Base-by-base conservation (phyloP, 805 yeast genomes). In the Metschnikowia aberdeeniae region DNA sequence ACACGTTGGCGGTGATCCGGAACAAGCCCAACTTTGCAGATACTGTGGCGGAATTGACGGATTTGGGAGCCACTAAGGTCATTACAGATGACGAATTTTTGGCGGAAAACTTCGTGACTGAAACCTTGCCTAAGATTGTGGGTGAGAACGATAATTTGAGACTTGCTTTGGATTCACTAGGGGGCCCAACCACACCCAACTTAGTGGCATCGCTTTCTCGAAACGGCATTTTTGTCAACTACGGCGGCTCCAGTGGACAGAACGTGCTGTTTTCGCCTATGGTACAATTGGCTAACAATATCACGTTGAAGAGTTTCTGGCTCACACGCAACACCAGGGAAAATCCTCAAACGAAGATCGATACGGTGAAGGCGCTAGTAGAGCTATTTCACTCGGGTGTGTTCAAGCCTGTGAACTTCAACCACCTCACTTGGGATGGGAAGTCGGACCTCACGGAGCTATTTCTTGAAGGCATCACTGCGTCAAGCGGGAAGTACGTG, bases 321-420 rank as follows among this genome's bases (percentile, higher is more conserved):
- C 54, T 66, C 36, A 62, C 64, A 28, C 45, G 57, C 13, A 64
- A 63, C 44, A 54, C 52, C 28, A 31, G 42, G 10, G 17, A 34
- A 12, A 47, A 84, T 54, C 92, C 93, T 3, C 72, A 73, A 28
- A 70, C 73, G 29, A 85, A 85, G 61, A 70, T 72, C 34, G 67
- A 70, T 3, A 76, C 84, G n/a, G 70, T 86, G 27, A 51, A 67
- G 6, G 77, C 72, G 29, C 69, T 89, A 34, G 68, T 84, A 35
- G 68, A 77, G 38, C 66, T 84, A 53, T 84, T 82, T 63, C 69
- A 80, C 42, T 58, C 68, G 2, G 85, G 84, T n/a, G 72, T 78
- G 43, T 61, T 86, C 27, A 61, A 57, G 22, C 77, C 73, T 27
- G 76, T 79, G 6, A 76, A 80, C 1, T 66, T 62, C 43, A 64